Percentiles rank a stretch among this genome's conserved stretches.
These are phyloP conservation scores for Cercospora berteroae DNA, from an alignment of 2,329 filamentous ascomycete genomes.

Conservation along the genomic window DNA sequence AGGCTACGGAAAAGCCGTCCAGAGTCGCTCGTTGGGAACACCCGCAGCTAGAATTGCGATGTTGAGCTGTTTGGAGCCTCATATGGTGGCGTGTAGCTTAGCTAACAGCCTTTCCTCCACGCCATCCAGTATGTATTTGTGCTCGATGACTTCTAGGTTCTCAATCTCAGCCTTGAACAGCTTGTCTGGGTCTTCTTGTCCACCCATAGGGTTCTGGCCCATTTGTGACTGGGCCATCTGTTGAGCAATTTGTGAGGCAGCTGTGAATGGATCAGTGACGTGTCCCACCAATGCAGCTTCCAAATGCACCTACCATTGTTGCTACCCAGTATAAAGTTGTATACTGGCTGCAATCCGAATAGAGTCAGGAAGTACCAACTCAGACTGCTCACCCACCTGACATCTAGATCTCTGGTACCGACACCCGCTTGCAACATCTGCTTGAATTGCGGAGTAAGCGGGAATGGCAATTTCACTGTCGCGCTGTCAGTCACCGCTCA, in stretches of 20 bases:
- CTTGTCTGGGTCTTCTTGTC: constrained; percentile 93
- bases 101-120: constrained; percentile 79
- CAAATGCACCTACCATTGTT: constrained; percentile 73
- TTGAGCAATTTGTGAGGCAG: constrained; percentile 86
- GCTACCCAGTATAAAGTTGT: constrained; percentile 92
- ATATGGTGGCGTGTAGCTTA: constrained; percentile 28
- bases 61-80: not conserved
- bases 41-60: not conserved
- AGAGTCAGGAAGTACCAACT: constrained; percentile 99
- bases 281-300: not conserved
- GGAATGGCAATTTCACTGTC: constrained; percentile 91
- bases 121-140: constrained; percentile 85
- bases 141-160: constrained; percentile 91
- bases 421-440: constrained; percentile 98
- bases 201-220: constrained; percentile 72
- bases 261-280: constrained; percentile 46
- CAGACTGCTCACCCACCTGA: constrained; percentile 96
- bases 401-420: constrained; percentile 91
- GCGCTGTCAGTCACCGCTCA: not conserved
- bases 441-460: constrained; percentile 98
- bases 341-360: constrained; percentile 93
- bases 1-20: not conserved
- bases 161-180: constrained; percentile 89
- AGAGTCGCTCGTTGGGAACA: not conserved
- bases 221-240: constrained; percentile 67